Evolutionary conservation across 1,284 basidiomycete species (phyloP), one percentile per base, ranked within the genome.

Genomic region (Exsudoporus floridanus): DNA sequence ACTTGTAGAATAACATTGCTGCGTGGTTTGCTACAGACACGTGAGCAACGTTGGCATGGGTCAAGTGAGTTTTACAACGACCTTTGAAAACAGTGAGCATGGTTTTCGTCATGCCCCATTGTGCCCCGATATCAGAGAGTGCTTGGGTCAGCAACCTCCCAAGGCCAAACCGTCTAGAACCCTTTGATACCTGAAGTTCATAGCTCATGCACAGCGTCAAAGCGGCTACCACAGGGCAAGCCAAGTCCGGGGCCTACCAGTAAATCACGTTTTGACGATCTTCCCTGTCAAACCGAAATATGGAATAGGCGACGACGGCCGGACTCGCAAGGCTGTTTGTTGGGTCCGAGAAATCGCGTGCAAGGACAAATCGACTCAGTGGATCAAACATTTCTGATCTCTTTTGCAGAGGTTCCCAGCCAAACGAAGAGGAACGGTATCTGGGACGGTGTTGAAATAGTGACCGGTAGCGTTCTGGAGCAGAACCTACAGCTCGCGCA

Each of bases 61-160:
- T 31, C 25, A 6, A 53, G 47, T 28, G 14, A 52, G 19, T 39
- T 2, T 33, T 19, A 46, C 30, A 36, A 33, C 62, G 41, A 88
- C 89, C 74, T 76, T 81, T 83, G 50, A 90, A 75, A 4, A 82
- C 84, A 0, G 88, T 91, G n/a, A 91, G 76, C 75, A 86, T 78
- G 33, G 90, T 66, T 62, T 82, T 86, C 34, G 81, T 66, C 84
- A 91, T 88, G 1, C 62, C 49, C 71, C 77, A 84, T 30, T 60
- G 63, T n/a, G 59, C 61, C 3, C 78, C 83, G 27, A 91, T 77
- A 4, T 65, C 67, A 16, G 65, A 66, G n/a, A 90, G 65, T 21
- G 70, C 71, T 1, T 73, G 63, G 58, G 84, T 73, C 43, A 90
- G 64, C 40, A 66, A 63, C 54, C 69, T 79, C 5, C 88, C 89